Conservation (phyloP, 139 green algal species). For the Desmodesmus armatus region DNA sequence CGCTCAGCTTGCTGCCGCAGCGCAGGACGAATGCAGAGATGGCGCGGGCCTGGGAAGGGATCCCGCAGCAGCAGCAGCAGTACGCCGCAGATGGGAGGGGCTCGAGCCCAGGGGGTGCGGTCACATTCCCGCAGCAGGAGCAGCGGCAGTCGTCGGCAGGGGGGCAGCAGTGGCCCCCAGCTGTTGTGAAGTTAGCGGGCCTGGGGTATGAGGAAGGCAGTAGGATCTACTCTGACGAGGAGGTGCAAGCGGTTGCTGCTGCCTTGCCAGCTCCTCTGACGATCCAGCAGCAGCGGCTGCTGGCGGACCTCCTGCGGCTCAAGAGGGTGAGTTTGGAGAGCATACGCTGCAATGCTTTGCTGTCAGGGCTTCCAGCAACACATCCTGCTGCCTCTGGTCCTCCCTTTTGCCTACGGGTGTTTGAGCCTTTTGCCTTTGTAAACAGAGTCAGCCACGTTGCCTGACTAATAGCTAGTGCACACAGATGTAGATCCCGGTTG, state of each 20-base stretch:
- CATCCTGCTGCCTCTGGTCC: no score
- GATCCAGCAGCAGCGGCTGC: slow-evolving; percentile 37
- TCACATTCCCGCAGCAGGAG: neutral
- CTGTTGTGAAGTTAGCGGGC: neutral
- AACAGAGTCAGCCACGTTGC: neutral
- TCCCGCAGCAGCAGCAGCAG: slow-evolving; percentile 42
- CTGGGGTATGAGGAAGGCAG: neutral
- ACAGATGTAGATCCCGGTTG: no score
- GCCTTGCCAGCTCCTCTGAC: neutral
- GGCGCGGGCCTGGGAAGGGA: no score
- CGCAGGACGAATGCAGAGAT: no score
- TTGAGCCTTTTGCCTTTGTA: neutral
- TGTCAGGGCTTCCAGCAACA: no score
- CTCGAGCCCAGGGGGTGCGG: no score
- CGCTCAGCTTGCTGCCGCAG: no score
- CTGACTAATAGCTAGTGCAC: no score
- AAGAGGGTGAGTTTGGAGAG: no score
- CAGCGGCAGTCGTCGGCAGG: neutral
- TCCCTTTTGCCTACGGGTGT: no score
- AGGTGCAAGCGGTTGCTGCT: slow-evolving; percentile 19
- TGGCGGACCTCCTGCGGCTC: slow-evolving; percentile 39
- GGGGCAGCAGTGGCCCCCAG: neutral
- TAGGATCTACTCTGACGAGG: neutral
- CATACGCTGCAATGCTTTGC: no score
- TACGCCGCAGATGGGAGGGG: neutral